Base-by-base conservation (phyloP, 805 yeast genomes). In the Metschnikowia sp. region DNA sequence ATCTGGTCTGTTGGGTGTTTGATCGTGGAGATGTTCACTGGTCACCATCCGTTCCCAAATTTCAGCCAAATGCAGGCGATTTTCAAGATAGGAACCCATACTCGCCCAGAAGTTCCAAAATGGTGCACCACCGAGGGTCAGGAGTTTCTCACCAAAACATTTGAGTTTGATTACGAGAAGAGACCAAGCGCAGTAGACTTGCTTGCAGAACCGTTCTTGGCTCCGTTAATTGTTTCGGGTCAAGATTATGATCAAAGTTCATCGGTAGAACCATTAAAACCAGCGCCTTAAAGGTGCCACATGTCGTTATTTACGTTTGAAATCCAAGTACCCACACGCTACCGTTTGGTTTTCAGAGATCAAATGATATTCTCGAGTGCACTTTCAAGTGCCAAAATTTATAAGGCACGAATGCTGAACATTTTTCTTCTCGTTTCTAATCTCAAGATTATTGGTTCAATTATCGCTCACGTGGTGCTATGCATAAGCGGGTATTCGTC, bases 1-100 rank as follows among this genome's bases (percentile, higher is more conserved):
- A 89, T 94, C 26, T 94, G 99, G 99, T 88, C 97, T 0, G 85
- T 95, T 9, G 99, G 98, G 0, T 94, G 98, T 64, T 76, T 94
- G 26, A 79, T 92, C 11, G 84, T 94, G 32, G 99, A 94, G 65
- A 90, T 94, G 96, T 84, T 88, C 58, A 90, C 99, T 0, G 98
- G 97, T 2, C 82, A 83, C 48, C 99, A 94, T 64, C 99, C 99
- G 28, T 94, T 86, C 70, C 98, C 99, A 2, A 86, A 87, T 49
- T 87, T 90, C 55, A 84, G 90, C 42, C 98, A 90, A 63, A 89
- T 91, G 96, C 99, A 94, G 66, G 98, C 98, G 9, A 85, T 94
- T 34, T 94, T 91, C 77, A 84, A 86, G 64, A 86, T 94, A 45
- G 99, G 99, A 2, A 87, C 94, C 0, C 83, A 85, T 55, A 78